phyloP scores from a whole-genome alignment of 2,329 filamentous ascomycete genomes.

The Calonectria crousiana region DNA sequence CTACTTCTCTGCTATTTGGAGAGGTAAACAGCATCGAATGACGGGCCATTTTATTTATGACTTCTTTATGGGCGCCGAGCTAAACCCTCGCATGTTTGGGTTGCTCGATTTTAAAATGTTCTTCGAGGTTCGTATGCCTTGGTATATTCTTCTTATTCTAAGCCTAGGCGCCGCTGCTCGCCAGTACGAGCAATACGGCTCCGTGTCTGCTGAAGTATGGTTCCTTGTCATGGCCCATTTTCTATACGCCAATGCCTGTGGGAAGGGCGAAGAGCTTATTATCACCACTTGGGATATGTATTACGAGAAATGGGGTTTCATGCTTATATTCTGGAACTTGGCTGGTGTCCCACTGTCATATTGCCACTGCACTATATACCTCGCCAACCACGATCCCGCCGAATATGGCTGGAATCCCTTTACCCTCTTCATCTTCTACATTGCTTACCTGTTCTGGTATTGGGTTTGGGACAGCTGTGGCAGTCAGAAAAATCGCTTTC shows the following conservation, averaged over 20 bases:
- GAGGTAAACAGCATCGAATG: constrained; percentile 92
- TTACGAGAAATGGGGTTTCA: constrained; percentile 97
- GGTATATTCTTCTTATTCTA: constrained; percentile 89
- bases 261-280: constrained; percentile 92
- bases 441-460: constrained; percentile 83
- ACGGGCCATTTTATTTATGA: constrained; percentile 87
- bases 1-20: constrained; percentile 84
- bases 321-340: constrained; percentile 98
- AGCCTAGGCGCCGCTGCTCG: constrained; percentile 81
- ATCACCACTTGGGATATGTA: constrained; percentile 94
- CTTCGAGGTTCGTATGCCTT: constrained; percentile 91
- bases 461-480: constrained; percentile 95
- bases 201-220: constrained; percentile 84
- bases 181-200: constrained; percentile 87
- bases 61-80: constrained; percentile 93
- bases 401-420: constrained; percentile 82
- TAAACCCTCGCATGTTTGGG: constrained; percentile 89
- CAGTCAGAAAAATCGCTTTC: constrained; percentile 94
- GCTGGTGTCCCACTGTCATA: constrained; percentile 91
- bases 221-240: constrained; percentile 92
- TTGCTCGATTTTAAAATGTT: constrained; percentile 97
- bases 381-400: constrained; percentile 84
- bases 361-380: constrained; percentile 92
- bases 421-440: constrained; percentile 73
- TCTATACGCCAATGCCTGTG: constrained; percentile 91